Evolutionary conservation across 176 grass and related monocot genomes (phyloP), one percentile per base, ranked within the genome.

Genomic region (Chrysopogon serrulatus): DNA sequence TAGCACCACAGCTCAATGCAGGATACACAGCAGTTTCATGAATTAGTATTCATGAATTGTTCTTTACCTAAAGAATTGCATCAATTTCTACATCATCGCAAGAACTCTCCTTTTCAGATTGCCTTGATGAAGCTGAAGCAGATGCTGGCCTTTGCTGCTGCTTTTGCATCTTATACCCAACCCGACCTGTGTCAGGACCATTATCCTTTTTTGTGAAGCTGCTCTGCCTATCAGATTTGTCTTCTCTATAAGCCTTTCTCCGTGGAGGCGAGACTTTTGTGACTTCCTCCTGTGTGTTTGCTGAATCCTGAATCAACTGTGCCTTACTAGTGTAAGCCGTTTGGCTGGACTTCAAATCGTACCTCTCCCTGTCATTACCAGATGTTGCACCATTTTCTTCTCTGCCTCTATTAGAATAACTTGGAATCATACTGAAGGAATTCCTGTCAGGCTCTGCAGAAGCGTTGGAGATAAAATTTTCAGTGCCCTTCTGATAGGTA

Each of bases 201-300:
- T 53, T 87, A 39, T 99, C 93, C 86, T 80, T 99, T 86, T 91
- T 96, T 21, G 28, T 51, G 77, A 86, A 88, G 32, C 92, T 98
- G 79, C 40, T 89, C 83, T 74, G 91, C 79, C 72, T 93, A 79
- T 98, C 95, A 87, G 64, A 43, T 84, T 93, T 99, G 30, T 99
- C 96, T 79, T 94, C 93, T 82, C 78, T 96, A 74, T 71, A 79
- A 66, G 61, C 68, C 91, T 94, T 99, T 92, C 96, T 94, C 40
- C 88, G 84, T 81, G 96, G 93, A 73, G 96, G 96, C 2, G 96
- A 99, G 36, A 96, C 91, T 84, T 96, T 99, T 59, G 96, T 83
- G 73, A 83, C 81, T 63, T 92, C 93, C 68, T 99, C 93, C 89
- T 92, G 86, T 47, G 45, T 37, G 71, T 88, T 84, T 67, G 76